phyloP scores from a whole-genome alignment of 331 rosid genomes.

The Erythrophleum ivorense region DNA sequence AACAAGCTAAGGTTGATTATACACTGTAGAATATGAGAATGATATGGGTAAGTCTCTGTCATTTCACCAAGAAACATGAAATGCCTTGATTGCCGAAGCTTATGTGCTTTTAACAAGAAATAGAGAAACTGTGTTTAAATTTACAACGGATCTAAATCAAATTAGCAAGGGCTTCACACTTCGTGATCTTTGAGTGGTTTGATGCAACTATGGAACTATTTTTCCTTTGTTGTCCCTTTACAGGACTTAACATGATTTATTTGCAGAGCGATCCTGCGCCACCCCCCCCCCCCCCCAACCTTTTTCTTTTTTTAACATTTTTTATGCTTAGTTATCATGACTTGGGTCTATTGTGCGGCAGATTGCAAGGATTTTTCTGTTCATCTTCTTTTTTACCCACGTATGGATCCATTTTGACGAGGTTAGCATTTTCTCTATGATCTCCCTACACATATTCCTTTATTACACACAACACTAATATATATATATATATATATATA shows the following conservation, averaged over 20 bases:
- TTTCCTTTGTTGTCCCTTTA: too few species aligned
- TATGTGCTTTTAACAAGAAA: not conserved
- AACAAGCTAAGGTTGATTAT: too few species aligned
- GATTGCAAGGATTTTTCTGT: slow-evolving; percentile 73
- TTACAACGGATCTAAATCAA: not conserved
- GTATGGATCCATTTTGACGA: slow-evolving; percentile 58
- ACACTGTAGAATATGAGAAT: not conserved
- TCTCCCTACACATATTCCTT: not conserved
- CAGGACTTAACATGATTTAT: too few species aligned
- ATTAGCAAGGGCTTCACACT: not conserved
- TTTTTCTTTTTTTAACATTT: not conserved
- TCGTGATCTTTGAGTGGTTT: not conserved
- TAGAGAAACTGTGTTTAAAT: not conserved
- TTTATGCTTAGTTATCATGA: not conserved
- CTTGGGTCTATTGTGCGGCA: slow-evolving; percentile 39
- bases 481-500: not conserved
- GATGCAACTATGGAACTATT: too few species aligned
- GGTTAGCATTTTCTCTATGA: slow-evolving; percentile 55
- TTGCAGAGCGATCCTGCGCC: not conserved
- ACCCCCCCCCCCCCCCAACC: not conserved
- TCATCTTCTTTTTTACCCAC: slow-evolving; percentile 63
- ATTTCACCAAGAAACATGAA: not conserved
- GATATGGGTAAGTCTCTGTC: not conserved
- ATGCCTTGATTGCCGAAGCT: not conserved
- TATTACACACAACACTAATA: not conserved